Conservation (phyloP, 2,329 filamentous ascomycete genomes). For the Botrytis fabae region DNA sequence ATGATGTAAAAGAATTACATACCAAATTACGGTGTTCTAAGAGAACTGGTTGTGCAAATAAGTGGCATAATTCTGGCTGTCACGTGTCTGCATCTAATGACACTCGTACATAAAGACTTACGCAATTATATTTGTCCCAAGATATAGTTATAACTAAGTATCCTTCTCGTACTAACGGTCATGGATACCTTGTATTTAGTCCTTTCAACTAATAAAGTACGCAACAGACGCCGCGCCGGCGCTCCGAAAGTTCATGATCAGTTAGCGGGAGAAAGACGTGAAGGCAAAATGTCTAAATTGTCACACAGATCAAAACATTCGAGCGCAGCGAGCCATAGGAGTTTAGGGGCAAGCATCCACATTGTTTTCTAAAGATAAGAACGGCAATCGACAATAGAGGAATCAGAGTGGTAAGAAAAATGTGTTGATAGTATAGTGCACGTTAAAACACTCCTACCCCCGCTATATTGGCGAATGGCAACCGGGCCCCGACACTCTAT, state of each 20-base stretch:
- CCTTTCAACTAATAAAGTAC: not conserved
- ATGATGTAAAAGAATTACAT: slow-evolving; percentile 11
- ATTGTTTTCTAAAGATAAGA: not conserved
- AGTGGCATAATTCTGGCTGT: not conserved
- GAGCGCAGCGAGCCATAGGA: not conserved
- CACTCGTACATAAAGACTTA: not conserved
- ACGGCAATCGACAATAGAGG: rapidly evolving
- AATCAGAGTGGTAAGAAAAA: not conserved
- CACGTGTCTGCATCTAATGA: not conserved
- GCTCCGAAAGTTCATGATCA: too few species aligned
- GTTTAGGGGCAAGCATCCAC: not conserved
- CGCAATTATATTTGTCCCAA: not conserved
- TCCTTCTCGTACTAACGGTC: not conserved
- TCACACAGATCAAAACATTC: not conserved
- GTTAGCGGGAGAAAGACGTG: not conserved
- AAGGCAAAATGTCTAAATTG: not conserved
- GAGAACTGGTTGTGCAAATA: not conserved
- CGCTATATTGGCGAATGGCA: not conserved
- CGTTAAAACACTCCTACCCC: not conserved
- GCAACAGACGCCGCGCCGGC: not conserved
- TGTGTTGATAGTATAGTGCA: not conserved
- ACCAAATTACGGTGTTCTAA: not conserved
- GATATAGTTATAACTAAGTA: not conserved
- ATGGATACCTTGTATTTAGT: not conserved
- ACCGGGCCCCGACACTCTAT: not conserved